Evolutionary conservation across 1,284 basidiomycete species (phyloP).

Genomic region (Ustilago shanxiensis): DNA sequence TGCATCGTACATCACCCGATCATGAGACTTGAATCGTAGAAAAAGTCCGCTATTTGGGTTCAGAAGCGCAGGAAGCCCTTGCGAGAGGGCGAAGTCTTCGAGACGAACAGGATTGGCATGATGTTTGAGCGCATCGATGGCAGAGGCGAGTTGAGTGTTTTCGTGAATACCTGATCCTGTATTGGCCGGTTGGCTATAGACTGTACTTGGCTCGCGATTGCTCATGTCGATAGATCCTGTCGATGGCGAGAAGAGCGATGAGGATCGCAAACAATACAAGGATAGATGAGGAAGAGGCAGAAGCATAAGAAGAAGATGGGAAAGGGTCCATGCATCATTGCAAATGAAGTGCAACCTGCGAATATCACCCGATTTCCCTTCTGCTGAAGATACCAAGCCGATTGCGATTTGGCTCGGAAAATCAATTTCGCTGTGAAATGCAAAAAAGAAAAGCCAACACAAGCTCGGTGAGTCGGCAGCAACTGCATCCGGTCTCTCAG

Average conservation of each 20-base stretch:
- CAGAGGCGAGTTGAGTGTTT: conserved; percentile 87
- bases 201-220: conserved; percentile 60
- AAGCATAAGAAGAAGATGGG: neutral
- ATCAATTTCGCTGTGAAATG: neutral
- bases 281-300: neutral
- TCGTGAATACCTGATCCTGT: conserved; percentile 84
- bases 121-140: conserved; percentile 81
- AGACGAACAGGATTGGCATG: conserved; percentile 83
- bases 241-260: neutral
- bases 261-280: neutral
- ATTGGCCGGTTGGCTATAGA: conserved; percentile 86
- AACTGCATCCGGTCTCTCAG: conserved; percentile 29
- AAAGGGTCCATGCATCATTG: conserved; percentile 27
- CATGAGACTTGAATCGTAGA: conserved; percentile 83
- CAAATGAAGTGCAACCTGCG: neutral
- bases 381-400: neutral
- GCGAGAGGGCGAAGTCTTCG: conserved; percentile 84
- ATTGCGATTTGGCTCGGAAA: conserved; percentile 3
- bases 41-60: conserved; percentile 80
- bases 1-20: conserved; percentile 81
- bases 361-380: conserved; percentile 21
- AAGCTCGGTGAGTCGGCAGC: conserved; percentile 12
- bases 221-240: conserved; percentile 16
- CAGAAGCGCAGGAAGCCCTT: conserved; percentile 77
- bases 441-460: neutral